These are phyloP conservation scores for Phytopythium sindhum DNA, from an alignment of 352 stramenopile genomes.

Conservation along the genomic window DNA sequence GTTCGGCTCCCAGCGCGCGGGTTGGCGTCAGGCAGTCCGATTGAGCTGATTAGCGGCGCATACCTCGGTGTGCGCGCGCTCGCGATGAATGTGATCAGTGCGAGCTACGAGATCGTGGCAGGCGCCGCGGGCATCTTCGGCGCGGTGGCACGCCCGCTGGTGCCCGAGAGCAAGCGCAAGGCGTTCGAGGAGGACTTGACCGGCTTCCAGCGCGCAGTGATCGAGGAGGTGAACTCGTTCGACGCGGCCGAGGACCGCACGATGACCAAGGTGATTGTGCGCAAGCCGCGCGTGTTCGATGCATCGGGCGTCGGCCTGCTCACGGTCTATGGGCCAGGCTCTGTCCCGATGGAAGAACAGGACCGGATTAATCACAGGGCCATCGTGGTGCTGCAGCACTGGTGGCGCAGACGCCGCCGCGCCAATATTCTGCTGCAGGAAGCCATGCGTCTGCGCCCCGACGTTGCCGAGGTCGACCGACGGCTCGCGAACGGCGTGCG, in stretches of 20 bases:
- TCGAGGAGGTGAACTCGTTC: conserved; percentile 85
- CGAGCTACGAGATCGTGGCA: conserved; percentile 85
- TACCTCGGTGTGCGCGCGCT: conserved; percentile 84
- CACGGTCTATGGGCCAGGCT: conserved; percentile 79
- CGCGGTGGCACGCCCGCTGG: conserved; percentile 63
- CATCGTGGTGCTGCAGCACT: conserved; percentile 76
- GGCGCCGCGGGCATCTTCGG: conserved; percentile 71
- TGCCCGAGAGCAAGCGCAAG: conserved; percentile 69
- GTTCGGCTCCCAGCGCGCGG: conserved; percentile 74
- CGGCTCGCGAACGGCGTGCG: conserved; percentile 28
- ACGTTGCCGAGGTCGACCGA: conserved; percentile 23
- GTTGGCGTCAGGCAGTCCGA: conserved; percentile 72
- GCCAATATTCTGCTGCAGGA: conserved; percentile 59
- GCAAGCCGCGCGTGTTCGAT: conserved; percentile 83
- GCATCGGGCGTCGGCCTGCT: conserved; percentile 66
- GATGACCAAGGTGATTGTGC: conserved; percentile 85
- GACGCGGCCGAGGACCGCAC: conserved; percentile 83
- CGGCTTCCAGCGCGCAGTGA: conserved; percentile 83
- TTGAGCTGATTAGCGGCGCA: conserved; percentile 78
- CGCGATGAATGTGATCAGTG: conserved; percentile 88
- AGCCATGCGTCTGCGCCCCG: conserved; percentile 57
- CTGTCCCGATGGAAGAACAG: conserved; percentile 87
- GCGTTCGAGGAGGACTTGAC: conserved; percentile 83
- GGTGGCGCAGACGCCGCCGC: conserved; percentile 74
- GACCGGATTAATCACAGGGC: conserved; percentile 82